These are phyloP conservation scores for Lactifluus hygrophoroides DNA, from an alignment of 768 basidiomycete species.

Conservation along the genomic window DNA sequence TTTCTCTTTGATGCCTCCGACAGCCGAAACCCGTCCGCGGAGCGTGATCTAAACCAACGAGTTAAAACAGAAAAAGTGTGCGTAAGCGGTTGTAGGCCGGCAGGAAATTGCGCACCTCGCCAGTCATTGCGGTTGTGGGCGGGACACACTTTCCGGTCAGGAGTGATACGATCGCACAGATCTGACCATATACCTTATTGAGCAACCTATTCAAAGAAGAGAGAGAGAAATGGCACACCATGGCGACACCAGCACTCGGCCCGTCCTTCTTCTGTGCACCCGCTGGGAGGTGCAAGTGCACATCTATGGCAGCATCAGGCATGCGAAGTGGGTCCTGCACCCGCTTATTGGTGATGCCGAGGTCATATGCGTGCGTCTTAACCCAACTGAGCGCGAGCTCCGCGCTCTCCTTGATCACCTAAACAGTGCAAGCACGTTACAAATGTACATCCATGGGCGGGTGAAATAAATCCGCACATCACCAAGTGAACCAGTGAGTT, in stretches of 20 bases:
- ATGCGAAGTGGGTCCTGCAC: conserved; percentile 69
- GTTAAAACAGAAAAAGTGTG: background rate
- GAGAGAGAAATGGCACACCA: conserved; percentile 39
- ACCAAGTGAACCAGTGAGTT: conserved; percentile 77
- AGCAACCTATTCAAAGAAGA: background rate
- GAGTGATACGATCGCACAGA: conserved; percentile 80
- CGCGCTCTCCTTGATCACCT: conserved; percentile 88
- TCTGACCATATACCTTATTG: conserved; percentile 30
- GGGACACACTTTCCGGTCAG: conserved; percentile 70
- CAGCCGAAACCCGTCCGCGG: conserved; percentile 70
- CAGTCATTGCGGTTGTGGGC: conserved; percentile 77
- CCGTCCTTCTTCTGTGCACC: conserved; percentile 94
- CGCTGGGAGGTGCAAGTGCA: conserved; percentile 83
- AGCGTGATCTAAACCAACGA: conserved; percentile 53
- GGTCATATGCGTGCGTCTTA: conserved; percentile 71
- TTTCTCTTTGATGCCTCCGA: conserved; percentile 90
- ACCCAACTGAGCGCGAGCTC: conserved; percentile 92
- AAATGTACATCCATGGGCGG: too few species aligned
- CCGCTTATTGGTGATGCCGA: conserved; percentile 64
- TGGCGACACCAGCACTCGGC: conserved; percentile 83
- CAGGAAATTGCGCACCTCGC: conserved; percentile 49
- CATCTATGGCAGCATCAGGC: conserved; percentile 55
- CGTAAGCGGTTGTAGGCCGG: background rate
- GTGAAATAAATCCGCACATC: conserved; percentile 38
- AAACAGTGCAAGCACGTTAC: background rate